Conservation (phyloP, 2,329 filamentous ascomycete genomes). For the Pseudogymnoascus sp. region DNA sequence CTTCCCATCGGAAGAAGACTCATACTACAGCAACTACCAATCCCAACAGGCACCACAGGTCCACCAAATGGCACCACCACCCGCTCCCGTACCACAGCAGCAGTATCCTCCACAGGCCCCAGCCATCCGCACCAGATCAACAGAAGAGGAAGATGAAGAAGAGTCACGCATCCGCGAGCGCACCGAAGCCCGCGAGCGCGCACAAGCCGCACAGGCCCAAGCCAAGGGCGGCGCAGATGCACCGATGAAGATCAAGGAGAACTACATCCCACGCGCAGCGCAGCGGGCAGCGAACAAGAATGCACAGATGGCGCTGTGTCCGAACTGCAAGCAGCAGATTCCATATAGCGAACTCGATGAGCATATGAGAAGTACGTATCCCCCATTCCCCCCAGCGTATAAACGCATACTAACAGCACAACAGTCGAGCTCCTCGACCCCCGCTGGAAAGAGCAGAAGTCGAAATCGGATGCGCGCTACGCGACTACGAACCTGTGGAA, state of each 20-base stretch:
- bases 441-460: slow-evolving; percentile 90
- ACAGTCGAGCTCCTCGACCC: slow-evolving; percentile 81
- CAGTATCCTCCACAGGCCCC: slow-evolving; percentile 26
- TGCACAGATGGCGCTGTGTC: slow-evolving; percentile 67
- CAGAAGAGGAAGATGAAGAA: slow-evolving; percentile 8
- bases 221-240: slow-evolving; percentile 53
- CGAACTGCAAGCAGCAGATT: slow-evolving; percentile 87
- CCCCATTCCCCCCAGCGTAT: not conserved
- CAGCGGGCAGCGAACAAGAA: slow-evolving; percentile 60
- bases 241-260: slow-evolving; percentile 84
- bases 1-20: slow-evolving; percentile 72
- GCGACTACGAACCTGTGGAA: slow-evolving; percentile 81
- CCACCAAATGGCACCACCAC: slow-evolving; percentile 32
- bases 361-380: slow-evolving; percentile 70
- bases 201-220: slow-evolving; percentile 71
- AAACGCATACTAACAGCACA: slow-evolving; percentile 13
- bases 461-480: slow-evolving; percentile 76
- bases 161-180: slow-evolving; percentile 54
- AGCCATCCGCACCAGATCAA: slow-evolving; percentile 7
- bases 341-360: slow-evolving; percentile 80
- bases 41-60: slow-evolving; percentile 25
- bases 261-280: slow-evolving; percentile 81
- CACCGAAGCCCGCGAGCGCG: slow-evolving; percentile 50
- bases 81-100: slow-evolving; percentile 27
- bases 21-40: slow-evolving; percentile 43